Conservation (phyloP, 2,329 filamentous ascomycete genomes). For the Dothideomycetes sp. region DNA sequence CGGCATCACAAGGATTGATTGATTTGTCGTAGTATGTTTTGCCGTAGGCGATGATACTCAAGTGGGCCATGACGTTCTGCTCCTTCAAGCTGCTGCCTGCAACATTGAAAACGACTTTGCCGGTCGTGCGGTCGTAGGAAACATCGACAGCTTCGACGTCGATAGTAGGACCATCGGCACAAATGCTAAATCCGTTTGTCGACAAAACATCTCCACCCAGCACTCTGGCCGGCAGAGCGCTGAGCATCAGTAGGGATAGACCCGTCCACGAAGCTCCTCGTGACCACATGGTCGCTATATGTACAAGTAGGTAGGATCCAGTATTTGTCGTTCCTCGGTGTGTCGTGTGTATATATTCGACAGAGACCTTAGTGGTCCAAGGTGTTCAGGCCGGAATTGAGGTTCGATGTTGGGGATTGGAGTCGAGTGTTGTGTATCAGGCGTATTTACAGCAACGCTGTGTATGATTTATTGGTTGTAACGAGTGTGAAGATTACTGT, state of each 20-base stretch:
- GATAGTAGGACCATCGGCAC: constrained; percentile 51
- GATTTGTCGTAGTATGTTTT: constrained; percentile 64
- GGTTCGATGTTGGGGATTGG: neutral
- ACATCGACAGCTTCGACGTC: constrained; percentile 67
- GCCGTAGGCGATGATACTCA: constrained; percentile 79
- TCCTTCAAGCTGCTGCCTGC: constrained; percentile 62
- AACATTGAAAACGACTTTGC: constrained; percentile 71
- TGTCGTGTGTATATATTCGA: constrained; percentile 1
- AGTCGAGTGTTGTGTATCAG: neutral
- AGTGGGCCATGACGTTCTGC: constrained; percentile 70
- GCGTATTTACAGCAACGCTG: neutral
- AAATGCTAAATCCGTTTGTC: constrained; percentile 72
- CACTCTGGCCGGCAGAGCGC: constrained; percentile 37
- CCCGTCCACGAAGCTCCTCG: constrained; percentile 17
- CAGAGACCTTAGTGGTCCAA: constrained; percentile 5
- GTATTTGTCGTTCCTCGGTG: neutral
- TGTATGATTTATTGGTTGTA: constrained; percentile 1
- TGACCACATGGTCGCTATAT: constrained; percentile 22
- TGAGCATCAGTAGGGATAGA: constrained; percentile 24
- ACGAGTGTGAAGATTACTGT: constrained; percentile 9
- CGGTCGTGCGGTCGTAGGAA: constrained; percentile 65
- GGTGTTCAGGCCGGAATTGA: constrained; percentile 1
- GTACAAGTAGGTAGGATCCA: too few relatives aligned
- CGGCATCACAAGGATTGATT: constrained; percentile 72
- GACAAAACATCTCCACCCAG: constrained; percentile 63